Base-by-base conservation (phyloP, 495 filamentous ascomycete species). In the Lophium mytilinum region DNA sequence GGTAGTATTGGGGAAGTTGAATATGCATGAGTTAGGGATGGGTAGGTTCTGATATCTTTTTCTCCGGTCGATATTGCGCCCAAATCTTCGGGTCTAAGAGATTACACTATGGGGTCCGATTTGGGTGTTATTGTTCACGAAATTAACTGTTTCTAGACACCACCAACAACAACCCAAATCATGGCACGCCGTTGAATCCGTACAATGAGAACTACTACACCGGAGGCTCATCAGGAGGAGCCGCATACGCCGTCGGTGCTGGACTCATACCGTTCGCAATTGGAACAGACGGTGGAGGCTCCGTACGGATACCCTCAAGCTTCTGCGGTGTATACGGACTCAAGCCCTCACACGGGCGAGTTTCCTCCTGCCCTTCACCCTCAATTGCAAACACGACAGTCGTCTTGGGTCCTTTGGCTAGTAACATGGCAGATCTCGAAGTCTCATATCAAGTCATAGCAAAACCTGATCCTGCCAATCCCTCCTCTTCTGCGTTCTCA, bases 261-360 rank as follows among this genome's bases (percentile, higher is more conserved):
- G 91, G 90, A 1, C 67, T 96, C 10, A 76, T 94, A 3, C 90
- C 90, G 12, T 83, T 97, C 59, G 83, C 86, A 6, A 72, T 95
- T 9, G 92, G 89, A 35, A 85, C 86, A 2, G 92, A 97, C 68
- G 88, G 89, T 9, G 91, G 92, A 19, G 92, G 92, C 49, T 89
- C 84, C 53, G 83, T 95, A 53, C 81, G 92, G 9, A 81, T 95
- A 50, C 92, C 92, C 0, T 73, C 87, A 0, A 79, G 82, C 21
- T 95, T 87, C 72, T 94, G 89, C 67, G 92, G 92, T 36, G 72
- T 89, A 15, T 96, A 86, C 73, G 92, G 92, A 12, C 79, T 97
- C 36, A 96, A 97, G 67, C 80, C 90, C 0, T 85, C 81, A 4
- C 85, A 95, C 61, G 79, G 84, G 62, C 82, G 92, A n/a, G 75